phyloP scores from a whole-genome alignment of 2,329 filamentous ascomycete species.

The Verticillium alfalfae region DNA sequence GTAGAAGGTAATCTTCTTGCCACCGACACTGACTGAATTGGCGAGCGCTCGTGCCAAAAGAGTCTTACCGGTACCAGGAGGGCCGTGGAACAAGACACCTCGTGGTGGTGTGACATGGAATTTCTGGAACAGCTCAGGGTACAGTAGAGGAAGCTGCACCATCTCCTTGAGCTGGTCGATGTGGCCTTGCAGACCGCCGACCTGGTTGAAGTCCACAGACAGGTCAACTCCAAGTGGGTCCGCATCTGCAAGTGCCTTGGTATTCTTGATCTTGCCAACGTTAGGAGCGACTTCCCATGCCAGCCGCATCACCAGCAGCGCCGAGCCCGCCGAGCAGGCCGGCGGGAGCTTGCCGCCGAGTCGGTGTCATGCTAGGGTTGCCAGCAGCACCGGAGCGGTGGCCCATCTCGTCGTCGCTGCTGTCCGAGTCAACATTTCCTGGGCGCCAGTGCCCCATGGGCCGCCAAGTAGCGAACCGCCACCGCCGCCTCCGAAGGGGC shows the following conservation, averaged over 20 bases:
- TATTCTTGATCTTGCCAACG: slow-evolving; percentile 89
- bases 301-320: slow-evolving; percentile 21
- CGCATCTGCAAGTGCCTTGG: slow-evolving; percentile 85
- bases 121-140: slow-evolving; percentile 86
- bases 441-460: slow-evolving; percentile 67
- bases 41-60: slow-evolving; percentile 90
- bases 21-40: slow-evolving; percentile 78
- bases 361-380: slow-evolving; percentile 57
- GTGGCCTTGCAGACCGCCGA: slow-evolving; percentile 86
- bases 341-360: slow-evolving; percentile 38
- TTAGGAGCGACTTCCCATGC: slow-evolving; percentile 59
- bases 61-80: slow-evolving; percentile 96
- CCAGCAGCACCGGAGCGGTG: slow-evolving; percentile 54
- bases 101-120: slow-evolving; percentile 93
- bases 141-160: slow-evolving; percentile 89
- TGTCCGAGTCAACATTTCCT: slow-evolving; percentile 85
- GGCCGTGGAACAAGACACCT: slow-evolving; percentile 93
- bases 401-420: slow-evolving; percentile 86
- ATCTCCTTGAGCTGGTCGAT: slow-evolving; percentile 98
- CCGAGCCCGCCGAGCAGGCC: slow-evolving; percentile 36
- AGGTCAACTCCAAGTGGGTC: slow-evolving; percentile 91
- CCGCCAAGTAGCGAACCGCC: slow-evolving; percentile 67
- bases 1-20: slow-evolving; percentile 95
- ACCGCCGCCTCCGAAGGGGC: slow-evolving; percentile 86
- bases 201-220: slow-evolving; percentile 88